Conservation (phyloP, 148 eudicot species). For the Dysphania ambrosioides region DNA sequence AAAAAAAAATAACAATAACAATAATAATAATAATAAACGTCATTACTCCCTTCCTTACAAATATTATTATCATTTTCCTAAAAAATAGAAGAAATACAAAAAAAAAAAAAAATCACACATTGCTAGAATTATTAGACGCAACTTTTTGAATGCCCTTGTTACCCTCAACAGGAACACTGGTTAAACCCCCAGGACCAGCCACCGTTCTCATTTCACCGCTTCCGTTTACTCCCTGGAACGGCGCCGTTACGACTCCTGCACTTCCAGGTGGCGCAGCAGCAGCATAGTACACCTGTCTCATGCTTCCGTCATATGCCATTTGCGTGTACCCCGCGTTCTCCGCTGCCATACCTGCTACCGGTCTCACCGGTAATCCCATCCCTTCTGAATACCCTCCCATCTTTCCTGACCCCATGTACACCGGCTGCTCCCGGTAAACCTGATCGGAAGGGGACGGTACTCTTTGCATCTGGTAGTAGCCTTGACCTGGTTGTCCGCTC, state of each 20-base stretch:
- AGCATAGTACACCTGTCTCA: constrained; percentile 67
- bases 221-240: constrained; percentile 38
- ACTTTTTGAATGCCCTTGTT: constrained; percentile 33
- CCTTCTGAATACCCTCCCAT: constrained; percentile 39
- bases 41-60: neutral
- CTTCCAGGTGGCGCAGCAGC: constrained; percentile 42
- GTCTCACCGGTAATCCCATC: constrained; percentile 35
- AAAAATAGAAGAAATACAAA: neutral
- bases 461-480: constrained; percentile 63
- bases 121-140: constrained; percentile 24
- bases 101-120: constrained; percentile 25
- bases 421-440: constrained; percentile 47
- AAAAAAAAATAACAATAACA: neutral
- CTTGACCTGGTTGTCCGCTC: constrained; percentile 17
- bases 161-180: constrained; percentile 12
- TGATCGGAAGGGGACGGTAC: constrained; percentile 29
- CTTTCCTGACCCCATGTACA: constrained; percentile 34
- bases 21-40: constrained; percentile 1
- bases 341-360: constrained; percentile 22
- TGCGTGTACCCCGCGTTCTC: constrained; percentile 42
- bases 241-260: constrained; percentile 36
- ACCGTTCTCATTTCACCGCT: constrained; percentile 26
- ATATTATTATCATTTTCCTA: neutral
- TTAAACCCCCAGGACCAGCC: neutral
- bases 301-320: constrained; percentile 62